These are phyloP conservation scores for Auriscalpium microsporum DNA, from an alignment of 768 basidiomycete species.

Conservation along the genomic window DNA sequence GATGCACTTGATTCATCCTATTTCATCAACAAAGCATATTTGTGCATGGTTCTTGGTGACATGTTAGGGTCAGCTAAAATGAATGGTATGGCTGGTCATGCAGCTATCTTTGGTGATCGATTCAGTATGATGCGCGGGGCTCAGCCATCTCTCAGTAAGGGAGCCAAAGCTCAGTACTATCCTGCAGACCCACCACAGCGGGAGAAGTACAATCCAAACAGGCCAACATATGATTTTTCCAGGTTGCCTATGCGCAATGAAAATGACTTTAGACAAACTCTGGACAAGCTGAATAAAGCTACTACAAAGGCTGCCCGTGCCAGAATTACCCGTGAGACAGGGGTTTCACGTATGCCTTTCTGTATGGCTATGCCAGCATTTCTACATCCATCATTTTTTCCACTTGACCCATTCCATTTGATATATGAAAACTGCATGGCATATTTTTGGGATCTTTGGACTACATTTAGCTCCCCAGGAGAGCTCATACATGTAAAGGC, in stretches of 20 bases:
- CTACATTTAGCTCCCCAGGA: not conserved
- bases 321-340: not conserved
- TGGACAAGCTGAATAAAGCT: not conserved
- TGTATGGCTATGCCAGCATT: not conserved
- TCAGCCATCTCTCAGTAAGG: not conserved
- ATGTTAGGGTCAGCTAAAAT: slow-evolving; percentile 26
- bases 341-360: not conserved
- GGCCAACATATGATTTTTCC: not conserved
- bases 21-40: slow-evolving; percentile 8
- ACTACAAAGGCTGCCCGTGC: not conserved
- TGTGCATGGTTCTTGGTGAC: slow-evolving; percentile 22
- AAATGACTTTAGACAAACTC: not conserved
- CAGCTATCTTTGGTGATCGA: slow-evolving; percentile 20
- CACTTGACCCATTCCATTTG: not conserved
- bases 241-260: not conserved
- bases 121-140: slow-evolving; percentile 15
- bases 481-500: not conserved
- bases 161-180: not conserved
- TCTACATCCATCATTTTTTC: not conserved
- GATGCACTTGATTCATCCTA: not conserved
- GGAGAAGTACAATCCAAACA: not conserved
- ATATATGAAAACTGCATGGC: not conserved
- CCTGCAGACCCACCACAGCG: not conserved
- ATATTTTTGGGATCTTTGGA: not conserved
- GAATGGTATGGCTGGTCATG: not conserved